phyloP scores from a whole-genome alignment of 1,284 basidiomycete species.

The Omphalotus olearius region DNA sequence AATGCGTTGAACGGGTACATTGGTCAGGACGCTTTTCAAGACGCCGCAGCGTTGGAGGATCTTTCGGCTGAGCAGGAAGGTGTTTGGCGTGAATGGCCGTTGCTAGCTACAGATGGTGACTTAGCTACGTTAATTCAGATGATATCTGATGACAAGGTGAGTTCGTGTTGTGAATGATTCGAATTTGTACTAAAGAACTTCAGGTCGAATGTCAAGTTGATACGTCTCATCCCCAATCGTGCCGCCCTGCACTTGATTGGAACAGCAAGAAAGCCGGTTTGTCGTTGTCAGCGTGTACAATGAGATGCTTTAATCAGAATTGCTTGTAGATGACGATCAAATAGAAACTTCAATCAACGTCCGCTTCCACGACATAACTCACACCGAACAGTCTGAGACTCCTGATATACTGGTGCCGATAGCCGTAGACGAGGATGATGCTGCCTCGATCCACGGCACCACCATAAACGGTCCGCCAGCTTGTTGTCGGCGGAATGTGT shows the following conservation, averaged over 20 bases:
- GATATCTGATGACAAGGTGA: conserved; percentile 57
- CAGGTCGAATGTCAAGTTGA: conserved; percentile 61
- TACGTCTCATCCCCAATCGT: conserved; percentile 49
- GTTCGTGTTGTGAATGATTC: conserved; percentile 27
- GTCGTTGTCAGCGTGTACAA: conserved; percentile 14
- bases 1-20: conserved; percentile 65
- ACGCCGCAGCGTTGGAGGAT: conserved; percentile 63
- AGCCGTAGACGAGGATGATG: conserved; percentile 20
- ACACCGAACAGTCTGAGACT: background rate
- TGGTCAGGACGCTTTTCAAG: conserved; percentile 58
- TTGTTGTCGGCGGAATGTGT: conserved; percentile 42
- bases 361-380: conserved; percentile 31
- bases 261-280: conserved; percentile 82
- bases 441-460: conserved; percentile 35
- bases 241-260: conserved; percentile 60
- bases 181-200: conserved; percentile 19
- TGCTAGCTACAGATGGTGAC: conserved; percentile 71
- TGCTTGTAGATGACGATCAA: conserved; percentile 69
- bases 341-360: conserved; percentile 63
- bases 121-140: conserved; percentile 66
- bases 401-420: background rate
- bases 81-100: conserved; percentile 66
- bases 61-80: conserved; percentile 40
- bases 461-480: conserved; percentile 39
- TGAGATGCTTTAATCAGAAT: conserved; percentile 2